A percentile compares a stretch with the other conserved stretches of the same genome.
phyloP scores from a whole-genome alignment of 2,329 filamentous ascomycete species.

The Diatrype stigma region DNA sequence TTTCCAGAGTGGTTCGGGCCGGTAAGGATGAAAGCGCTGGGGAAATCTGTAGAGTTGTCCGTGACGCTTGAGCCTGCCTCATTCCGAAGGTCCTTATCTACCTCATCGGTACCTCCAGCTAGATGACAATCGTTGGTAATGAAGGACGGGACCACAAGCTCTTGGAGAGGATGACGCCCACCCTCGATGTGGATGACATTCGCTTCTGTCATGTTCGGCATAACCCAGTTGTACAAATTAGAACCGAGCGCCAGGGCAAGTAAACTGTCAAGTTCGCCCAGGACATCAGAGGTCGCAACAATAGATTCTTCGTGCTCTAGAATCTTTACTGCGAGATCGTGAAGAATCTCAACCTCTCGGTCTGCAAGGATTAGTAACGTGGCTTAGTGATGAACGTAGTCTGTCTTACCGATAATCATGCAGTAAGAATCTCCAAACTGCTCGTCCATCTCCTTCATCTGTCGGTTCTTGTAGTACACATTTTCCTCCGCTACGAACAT shows the following conservation, averaged over 20 bases:
- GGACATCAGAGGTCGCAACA: slow-evolving; percentile 67
- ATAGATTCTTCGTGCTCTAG: slow-evolving; percentile 66
- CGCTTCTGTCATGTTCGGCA: slow-evolving; percentile 64
- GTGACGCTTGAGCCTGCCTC: slow-evolving; percentile 4
- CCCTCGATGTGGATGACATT: slow-evolving; percentile 70
- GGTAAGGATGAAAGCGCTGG: slow-evolving; percentile 76
- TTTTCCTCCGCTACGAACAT: slow-evolving; percentile 69
- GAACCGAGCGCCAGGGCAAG: slow-evolving; percentile 78
- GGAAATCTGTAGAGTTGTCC: slow-evolving; percentile 24
- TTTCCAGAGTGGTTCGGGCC: slow-evolving; percentile 97
- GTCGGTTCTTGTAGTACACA: slow-evolving; percentile 81
- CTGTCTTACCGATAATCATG: slow-evolving; percentile 66
- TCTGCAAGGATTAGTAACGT: slow-evolving; percentile 45
- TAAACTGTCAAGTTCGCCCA: slow-evolving; percentile 83
- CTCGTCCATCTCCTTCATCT: slow-evolving; percentile 76
- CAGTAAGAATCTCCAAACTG: slow-evolving; percentile 82
- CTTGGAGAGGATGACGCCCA: slow-evolving; percentile 86
- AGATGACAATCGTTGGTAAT: slow-evolving; percentile 79
- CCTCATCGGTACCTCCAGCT: slow-evolving; percentile 49
- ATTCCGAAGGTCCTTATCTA: slow-evolving; percentile 9
- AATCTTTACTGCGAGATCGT: slow-evolving; percentile 67
- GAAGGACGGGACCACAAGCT: slow-evolving; percentile 74
- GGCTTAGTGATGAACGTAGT: not conserved
- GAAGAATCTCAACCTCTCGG: slow-evolving; percentile 82
- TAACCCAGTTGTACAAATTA: slow-evolving; percentile 64